Evolutionary conservation across 257 asterid genomes (phyloP), one percentile per base, ranked within the genome.

Genomic region (Nyctanthes arbortristis): DNA sequence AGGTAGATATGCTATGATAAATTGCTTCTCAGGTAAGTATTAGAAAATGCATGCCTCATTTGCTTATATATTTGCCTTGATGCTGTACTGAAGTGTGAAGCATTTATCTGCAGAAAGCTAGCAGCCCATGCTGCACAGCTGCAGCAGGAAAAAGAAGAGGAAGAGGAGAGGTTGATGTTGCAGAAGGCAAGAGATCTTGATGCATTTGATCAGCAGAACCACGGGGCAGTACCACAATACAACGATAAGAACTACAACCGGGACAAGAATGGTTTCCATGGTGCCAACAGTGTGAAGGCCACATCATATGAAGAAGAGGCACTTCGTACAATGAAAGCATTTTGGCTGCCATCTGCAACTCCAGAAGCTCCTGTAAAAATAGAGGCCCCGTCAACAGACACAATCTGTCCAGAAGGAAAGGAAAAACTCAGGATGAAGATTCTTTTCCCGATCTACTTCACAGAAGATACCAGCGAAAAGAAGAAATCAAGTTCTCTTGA

Each of bases 291-390:
- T 60, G 99, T 91, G 61, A 91, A 89, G 67, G 67, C 59, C 59
- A 52, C 59, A 55, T 87, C 94, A 13, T 94, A 80, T 27, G 97
- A 93, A 79, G 99, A 86, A 78, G 99, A 94, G 82, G 97, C 99
- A 0, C 85, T 91, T 10, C 94, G 97, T 13, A 91, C 96, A 58
- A 91, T 94, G 99, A 94, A 94, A 76, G 99, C 99, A 0, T 89
- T 94, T 76, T 94, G 97, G 99, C 78, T 94, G 18, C 99, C 99
- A 58, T 91, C 97, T 57, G 97, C 99, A 35, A 94, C 99, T 32
- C 97, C 99, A 0, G 96, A 82, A 5, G 97, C 97, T 40, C 86
- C 96, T 10, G 88, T 80, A 62, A 94, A 89, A 71, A 90, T 89
- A 7, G 92, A 84, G 0, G 81, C 94, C 28, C 97, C 99, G 12